A percentile compares a stretch with the other conserved stretches of the same genome.
Conservation (phyloP, 2,329 filamentous ascomycete species). For the Clarireedia hainanense region DNA sequence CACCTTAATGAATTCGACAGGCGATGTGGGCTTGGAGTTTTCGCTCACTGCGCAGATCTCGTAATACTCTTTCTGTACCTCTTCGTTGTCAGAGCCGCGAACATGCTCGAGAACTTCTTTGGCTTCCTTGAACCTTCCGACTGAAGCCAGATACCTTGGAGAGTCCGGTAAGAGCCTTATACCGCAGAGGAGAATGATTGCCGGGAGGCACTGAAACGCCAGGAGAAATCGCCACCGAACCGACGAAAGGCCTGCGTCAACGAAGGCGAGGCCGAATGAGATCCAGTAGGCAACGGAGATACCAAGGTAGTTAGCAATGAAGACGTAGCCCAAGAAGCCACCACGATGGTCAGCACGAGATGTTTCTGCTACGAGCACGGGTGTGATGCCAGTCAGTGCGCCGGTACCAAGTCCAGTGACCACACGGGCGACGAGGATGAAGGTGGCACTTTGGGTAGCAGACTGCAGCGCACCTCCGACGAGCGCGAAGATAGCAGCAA, state of each 20-base stretch:
- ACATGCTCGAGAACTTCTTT: slow-evolving; percentile 12
- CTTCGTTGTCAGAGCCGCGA: slow-evolving; percentile 4
- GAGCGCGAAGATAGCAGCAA: slow-evolving; percentile 32
- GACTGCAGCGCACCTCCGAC: slow-evolving; percentile 24
- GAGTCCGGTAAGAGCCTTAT: slow-evolving; percentile 39
- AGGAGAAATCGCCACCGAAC: slow-evolving; percentile 28
- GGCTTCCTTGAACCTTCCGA: slow-evolving; percentile 11
- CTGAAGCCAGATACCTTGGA: slow-evolving; percentile 25
- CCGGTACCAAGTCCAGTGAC: slow-evolving; percentile 29
- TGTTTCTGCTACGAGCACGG: slow-evolving; percentile 24
- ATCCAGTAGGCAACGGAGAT: slow-evolving; percentile 28
- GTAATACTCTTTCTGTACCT: slow-evolving; percentile 22
- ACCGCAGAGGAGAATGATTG: slow-evolving; percentile 32
- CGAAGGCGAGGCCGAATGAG: slow-evolving; percentile 33
- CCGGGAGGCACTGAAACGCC: slow-evolving; percentile 32
- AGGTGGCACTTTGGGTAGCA: slow-evolving; percentile 20
- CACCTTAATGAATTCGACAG: slow-evolving; percentile 33
- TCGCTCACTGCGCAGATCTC: slow-evolving; percentile 32
- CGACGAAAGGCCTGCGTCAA: slow-evolving; percentile 14
- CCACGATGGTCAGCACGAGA: slow-evolving; percentile 25
- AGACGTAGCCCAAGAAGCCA: slow-evolving; percentile 25
- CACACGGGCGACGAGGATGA: slow-evolving; percentile 28
- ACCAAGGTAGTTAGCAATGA: slow-evolving; percentile 26
- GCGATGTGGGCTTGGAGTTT: slow-evolving; percentile 28
- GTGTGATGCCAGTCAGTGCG: slow-evolving; percentile 28